Evolutionary conservation across 2,329 filamentous ascomycete genomes (phyloP).

Genomic region (Xylaria multiplex): DNA sequence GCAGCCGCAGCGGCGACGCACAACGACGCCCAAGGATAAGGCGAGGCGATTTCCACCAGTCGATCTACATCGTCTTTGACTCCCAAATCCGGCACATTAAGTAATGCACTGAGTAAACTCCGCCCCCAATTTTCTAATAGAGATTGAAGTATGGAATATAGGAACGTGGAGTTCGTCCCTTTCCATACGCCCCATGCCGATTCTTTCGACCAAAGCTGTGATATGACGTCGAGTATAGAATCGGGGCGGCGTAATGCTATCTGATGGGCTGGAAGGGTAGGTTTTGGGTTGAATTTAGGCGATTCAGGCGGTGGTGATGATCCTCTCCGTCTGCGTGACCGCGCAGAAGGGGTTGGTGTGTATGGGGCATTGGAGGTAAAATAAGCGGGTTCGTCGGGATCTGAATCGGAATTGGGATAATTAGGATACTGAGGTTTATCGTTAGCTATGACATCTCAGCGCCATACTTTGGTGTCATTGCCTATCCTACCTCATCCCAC

Average conservation of each 20-base stretch:
- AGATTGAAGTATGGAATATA: conserved; percentile 87
- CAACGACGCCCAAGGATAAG: conserved; percentile 83
- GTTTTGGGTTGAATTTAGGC: conserved; percentile 51
- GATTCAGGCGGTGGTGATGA: conserved; percentile 49
- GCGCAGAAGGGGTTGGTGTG: conserved; percentile 61
- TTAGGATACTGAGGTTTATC: conserved; percentile 55
- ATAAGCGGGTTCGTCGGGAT: conserved; percentile 82
- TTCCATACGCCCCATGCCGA: conserved; percentile 96
- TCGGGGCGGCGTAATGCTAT: conserved; percentile 78
- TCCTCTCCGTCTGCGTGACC: conserved; percentile 49
- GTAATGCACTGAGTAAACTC: conserved; percentile 86
- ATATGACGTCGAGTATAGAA: conserved; percentile 86
- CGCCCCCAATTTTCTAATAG: conserved; percentile 92
- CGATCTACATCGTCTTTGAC: conserved; percentile 81
- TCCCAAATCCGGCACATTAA: conserved; percentile 88
- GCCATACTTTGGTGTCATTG: conserved; percentile 28
- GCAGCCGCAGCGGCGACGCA: conserved; percentile 74
- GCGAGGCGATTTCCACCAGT: conserved; percentile 75
- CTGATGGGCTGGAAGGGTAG: conserved; percentile 62
- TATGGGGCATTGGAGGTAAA: conserved; percentile 75
- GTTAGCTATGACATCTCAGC: conserved; percentile 29
- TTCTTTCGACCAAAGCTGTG: conserved; percentile 88
- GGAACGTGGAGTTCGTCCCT: conserved; percentile 88
- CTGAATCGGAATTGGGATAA: conserved; percentile 70
- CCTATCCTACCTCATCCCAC: conserved; percentile 47